A percentile compares a stretch with the other conserved stretches of the same genome.
Evolutionary conservation across 192 early-diverging fungal species (phyloP).

Genomic region (Coemansia sp.): DNA sequence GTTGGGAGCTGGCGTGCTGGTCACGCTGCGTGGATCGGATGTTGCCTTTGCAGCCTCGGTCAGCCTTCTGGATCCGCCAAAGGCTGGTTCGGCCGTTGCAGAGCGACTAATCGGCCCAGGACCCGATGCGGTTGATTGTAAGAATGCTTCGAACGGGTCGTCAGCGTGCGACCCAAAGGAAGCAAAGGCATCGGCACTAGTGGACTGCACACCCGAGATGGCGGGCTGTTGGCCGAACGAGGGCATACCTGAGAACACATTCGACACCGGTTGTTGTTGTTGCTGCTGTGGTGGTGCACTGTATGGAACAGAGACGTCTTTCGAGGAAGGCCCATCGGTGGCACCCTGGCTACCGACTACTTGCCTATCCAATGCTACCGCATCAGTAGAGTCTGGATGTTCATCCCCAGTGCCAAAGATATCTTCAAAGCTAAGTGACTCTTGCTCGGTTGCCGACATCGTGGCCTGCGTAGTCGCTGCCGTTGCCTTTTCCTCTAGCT

Average conservation of each 20-base stretch:
- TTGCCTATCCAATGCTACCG: constrained; percentile 20
- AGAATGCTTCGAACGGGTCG: constrained; percentile 51
- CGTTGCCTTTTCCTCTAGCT: constrained; percentile 21
- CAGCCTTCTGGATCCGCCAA: constrained; percentile 3
- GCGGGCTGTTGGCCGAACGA: constrained; percentile 9
- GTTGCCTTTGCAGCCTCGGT: constrained; percentile 10
- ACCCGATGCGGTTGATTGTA: constrained; percentile 25
- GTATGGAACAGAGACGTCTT: not conserved
- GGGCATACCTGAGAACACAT: constrained; percentile 25
- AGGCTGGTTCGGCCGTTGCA: not conserved
- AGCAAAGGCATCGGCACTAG: constrained; percentile 42
- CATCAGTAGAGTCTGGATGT: constrained; percentile 16
- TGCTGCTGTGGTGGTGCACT: constrained; percentile 6
- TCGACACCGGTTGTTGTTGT: constrained; percentile 14
- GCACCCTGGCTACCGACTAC: not conserved
- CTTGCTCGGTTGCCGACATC: constrained; percentile 10
- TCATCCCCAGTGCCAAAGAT: constrained; percentile 44
- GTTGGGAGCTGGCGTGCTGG: constrained; percentile 44
- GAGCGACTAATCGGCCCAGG: not conserved
- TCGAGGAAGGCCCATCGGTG: not conserved
- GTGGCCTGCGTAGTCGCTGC: constrained; percentile 10
- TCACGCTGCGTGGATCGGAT: constrained; percentile 42
- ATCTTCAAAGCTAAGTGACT: constrained; percentile 52
- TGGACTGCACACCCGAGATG: not conserved
- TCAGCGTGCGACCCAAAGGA: constrained; percentile 44